These are phyloP conservation scores for Lolium rigidum DNA, from an alignment of 176 grass and related monocot species.

Conservation along the genomic window DNA sequence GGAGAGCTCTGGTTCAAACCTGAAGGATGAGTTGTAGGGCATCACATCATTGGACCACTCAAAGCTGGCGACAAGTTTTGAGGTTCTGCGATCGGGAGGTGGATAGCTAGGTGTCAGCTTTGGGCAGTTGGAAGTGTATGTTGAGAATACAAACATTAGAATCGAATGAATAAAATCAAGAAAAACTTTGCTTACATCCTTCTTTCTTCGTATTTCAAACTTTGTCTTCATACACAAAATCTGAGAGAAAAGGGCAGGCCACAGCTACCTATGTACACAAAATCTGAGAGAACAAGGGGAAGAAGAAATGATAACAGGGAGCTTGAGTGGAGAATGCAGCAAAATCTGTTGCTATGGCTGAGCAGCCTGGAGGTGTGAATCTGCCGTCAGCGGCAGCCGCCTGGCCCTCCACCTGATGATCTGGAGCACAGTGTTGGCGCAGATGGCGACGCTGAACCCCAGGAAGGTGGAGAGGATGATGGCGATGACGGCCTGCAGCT, in stretches of 20 bases:
- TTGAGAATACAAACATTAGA: background rate
- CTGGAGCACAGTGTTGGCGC: constrained; percentile 36
- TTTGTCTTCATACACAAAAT: background rate
- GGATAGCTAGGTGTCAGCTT: background rate
- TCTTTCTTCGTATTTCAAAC: background rate
- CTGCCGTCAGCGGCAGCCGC: background rate
- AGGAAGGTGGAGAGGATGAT: constrained; percentile 55
- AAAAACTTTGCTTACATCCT: background rate
- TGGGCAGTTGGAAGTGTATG: background rate
- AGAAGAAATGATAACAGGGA: too few species aligned
- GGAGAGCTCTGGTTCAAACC: constrained; percentile 21
- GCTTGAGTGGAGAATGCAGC: too few species aligned
- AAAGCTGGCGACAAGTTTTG: constrained; percentile 8
- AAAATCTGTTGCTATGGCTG: background rate
- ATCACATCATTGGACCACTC: background rate
- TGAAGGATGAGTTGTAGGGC: constrained; percentile 86
- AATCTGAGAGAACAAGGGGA: background rate
- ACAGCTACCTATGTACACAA: too few species aligned
- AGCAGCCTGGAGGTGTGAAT: constrained; percentile 15
- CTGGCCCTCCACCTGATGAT: constrained; percentile 47
- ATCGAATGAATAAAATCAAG: constrained; percentile 31
- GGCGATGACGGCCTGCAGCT: constrained; percentile 30
- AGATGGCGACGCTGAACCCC: constrained; percentile 47
- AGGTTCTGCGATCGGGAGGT: background rate
- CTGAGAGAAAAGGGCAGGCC: too few species aligned